These are phyloP conservation scores for Chlorencoelia australis DNA, from an alignment of 2,329 filamentous ascomycete species.

Conservation along the genomic window DNA sequence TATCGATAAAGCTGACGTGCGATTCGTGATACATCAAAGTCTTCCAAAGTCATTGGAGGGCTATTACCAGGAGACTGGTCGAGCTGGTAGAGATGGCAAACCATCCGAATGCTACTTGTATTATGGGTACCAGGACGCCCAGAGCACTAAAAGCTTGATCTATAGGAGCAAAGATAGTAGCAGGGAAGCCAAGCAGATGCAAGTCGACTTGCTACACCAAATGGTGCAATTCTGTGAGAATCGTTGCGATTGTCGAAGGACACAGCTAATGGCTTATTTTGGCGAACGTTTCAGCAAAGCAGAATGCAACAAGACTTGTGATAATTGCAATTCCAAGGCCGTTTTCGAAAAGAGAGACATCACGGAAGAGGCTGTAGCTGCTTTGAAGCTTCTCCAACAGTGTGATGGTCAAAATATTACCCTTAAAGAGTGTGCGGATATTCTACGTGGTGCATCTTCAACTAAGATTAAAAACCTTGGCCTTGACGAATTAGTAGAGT, in stretches of 20 bases:
- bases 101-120: constrained; percentile 83
- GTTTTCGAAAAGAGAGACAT: constrained; percentile 67
- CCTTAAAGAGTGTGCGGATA: constrained; percentile 70
- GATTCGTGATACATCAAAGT: constrained; percentile 89
- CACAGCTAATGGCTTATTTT: constrained; percentile 89
- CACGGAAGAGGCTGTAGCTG: constrained; percentile 61
- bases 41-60: constrained; percentile 93
- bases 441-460: constrained; percentile 61
- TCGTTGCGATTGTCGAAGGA: constrained; percentile 72
- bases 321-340: constrained; percentile 73
- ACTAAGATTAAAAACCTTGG: constrained; percentile 39
- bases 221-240: constrained; percentile 89
- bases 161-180: constrained; percentile 68
- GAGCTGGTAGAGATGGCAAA: constrained; percentile 84
- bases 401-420: constrained; percentile 54
- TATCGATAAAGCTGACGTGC: constrained; percentile 96
- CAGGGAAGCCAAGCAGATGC: constrained; percentile 70
- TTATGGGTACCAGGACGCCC: constrained; percentile 72
- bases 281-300: constrained; percentile 68
- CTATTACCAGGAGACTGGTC: constrained; percentile 96
- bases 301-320: constrained; percentile 67
- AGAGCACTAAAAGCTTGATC: constrained; percentile 69
- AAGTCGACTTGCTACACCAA: constrained; percentile 73
- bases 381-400: constrained; percentile 55
- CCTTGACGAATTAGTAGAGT: constrained; percentile 35